A percentile compares a stretch with the other conserved stretches of the same genome.
Conservation (phyloP, 192 early-diverging fungal genomes). For the Coemansia sp. region DNA sequence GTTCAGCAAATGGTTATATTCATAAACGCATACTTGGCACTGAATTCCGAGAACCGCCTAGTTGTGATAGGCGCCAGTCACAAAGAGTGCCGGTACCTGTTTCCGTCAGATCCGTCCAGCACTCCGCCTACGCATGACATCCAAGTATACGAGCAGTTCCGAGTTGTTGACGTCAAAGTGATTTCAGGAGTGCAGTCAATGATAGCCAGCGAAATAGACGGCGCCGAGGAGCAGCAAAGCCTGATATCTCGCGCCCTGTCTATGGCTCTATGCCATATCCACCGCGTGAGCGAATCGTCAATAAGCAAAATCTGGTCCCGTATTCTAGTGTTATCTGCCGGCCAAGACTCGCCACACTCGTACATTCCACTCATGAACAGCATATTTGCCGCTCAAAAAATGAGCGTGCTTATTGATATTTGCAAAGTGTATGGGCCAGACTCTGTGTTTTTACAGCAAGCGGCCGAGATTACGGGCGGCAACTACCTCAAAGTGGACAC, state of each 20-base stretch:
- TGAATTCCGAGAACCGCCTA: slow-evolving; percentile 85
- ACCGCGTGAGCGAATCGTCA: slow-evolving; percentile 20
- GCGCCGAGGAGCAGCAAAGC: slow-evolving; percentile 26
- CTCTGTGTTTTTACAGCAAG: slow-evolving; percentile 91
- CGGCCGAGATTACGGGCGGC: slow-evolving; percentile 84
- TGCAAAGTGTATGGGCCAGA: slow-evolving; percentile 78
- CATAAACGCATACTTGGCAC: slow-evolving; percentile 89
- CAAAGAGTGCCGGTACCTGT: slow-evolving; percentile 39
- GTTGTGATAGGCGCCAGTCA: slow-evolving; percentile 69
- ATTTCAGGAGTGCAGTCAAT: slow-evolving; percentile 33
- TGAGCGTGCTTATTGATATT: slow-evolving; percentile 86
- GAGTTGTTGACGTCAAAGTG: slow-evolving; percentile 37
- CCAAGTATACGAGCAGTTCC: slow-evolving; percentile 55
- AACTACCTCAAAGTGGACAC: slow-evolving; percentile 76
- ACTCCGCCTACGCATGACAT: slow-evolving; percentile 21
- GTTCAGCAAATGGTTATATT: slow-evolving; percentile 81
- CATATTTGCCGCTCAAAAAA: slow-evolving; percentile 95
- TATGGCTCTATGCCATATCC: slow-evolving; percentile 53
- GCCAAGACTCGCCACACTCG: slow-evolving; percentile 81
- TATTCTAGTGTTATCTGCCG: slow-evolving; percentile 83
- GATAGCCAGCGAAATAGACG: slow-evolving; percentile 4
- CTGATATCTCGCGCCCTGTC: slow-evolving; percentile 51
- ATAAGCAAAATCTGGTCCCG: slow-evolving; percentile 60
- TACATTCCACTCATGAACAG: slow-evolving; percentile 98
- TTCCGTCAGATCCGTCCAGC: slow-evolving; percentile 22